A percentile compares a stretch with the other conserved stretches of the same genome.
Evolutionary conservation across 495 filamentous ascomycete genomes (phyloP).

Genomic region (Penicillium dipodomyicola): DNA sequence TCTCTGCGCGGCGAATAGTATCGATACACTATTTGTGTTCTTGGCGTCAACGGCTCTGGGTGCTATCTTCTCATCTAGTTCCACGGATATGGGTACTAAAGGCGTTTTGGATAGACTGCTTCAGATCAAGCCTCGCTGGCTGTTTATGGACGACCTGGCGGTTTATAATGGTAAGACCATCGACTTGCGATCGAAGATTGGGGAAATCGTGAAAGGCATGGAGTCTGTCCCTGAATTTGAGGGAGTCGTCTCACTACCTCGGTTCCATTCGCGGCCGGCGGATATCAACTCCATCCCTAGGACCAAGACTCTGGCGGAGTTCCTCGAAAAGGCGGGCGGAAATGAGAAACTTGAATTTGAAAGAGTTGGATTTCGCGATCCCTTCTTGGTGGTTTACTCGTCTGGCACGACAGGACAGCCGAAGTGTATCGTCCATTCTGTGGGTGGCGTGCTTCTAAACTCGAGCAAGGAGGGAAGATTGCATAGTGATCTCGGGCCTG

Average conservation of each 20-base stretch:
- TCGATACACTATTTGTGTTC: slow-evolving; percentile 67
- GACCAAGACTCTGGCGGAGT: slow-evolving; percentile 51
- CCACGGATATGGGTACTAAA: slow-evolving; percentile 76
- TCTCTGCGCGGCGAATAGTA: slow-evolving; percentile 66
- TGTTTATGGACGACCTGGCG: slow-evolving; percentile 77
- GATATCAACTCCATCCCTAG: slow-evolving; percentile 57
- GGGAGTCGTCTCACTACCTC: slow-evolving; percentile 62
- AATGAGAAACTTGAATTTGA: slow-evolving; percentile 51
- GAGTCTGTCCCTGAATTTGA: slow-evolving; percentile 54
- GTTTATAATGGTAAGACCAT: slow-evolving; percentile 75
- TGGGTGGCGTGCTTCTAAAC: slow-evolving; percentile 28
- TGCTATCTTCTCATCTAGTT: slow-evolving; percentile 66
- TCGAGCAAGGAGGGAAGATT: slow-evolving; percentile 59
- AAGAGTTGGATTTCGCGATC: slow-evolving; percentile 50
- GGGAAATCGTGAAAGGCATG: slow-evolving; percentile 62
- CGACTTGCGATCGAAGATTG: slow-evolving; percentile 70
- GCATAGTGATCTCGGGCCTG: slow-evolving; percentile 51
- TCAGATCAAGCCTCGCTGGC: slow-evolving; percentile 67
- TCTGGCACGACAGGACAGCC: slow-evolving; percentile 77
- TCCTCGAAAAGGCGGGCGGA: slow-evolving; percentile 45
- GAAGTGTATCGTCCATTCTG: slow-evolving; percentile 73
- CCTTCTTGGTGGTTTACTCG: slow-evolving; percentile 73
- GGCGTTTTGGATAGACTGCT: slow-evolving; percentile 71
- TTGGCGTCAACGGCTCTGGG: slow-evolving; percentile 64
- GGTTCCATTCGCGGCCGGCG: slow-evolving; percentile 54